Conservation (phyloP, 2,329 filamentous ascomycete species). For the Pseudogymnoascus sp. region DNA sequence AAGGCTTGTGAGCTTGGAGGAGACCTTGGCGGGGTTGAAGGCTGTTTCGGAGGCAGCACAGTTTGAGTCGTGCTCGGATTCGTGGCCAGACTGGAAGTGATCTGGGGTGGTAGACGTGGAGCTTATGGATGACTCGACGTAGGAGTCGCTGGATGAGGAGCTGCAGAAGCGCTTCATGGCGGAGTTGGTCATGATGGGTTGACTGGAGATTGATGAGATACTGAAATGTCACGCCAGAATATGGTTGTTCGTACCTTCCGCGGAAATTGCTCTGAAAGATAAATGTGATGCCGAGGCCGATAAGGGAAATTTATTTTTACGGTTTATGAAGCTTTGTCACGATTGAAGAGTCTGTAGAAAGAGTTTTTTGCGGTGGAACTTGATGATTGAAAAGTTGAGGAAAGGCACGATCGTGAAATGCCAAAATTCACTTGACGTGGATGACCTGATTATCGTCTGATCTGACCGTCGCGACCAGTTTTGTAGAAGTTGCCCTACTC, state of each 20-base stretch:
- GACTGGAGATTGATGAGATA: neutral
- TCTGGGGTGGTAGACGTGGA: neutral
- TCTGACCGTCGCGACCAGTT: neutral
- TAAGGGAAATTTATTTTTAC: neutral
- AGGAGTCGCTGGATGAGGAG: neutral
- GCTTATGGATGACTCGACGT: neutral
- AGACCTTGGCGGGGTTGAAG: constrained; percentile 2
- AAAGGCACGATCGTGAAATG: neutral
- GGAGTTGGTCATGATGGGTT: neutral
- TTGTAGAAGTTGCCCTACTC: constrained; percentile 5
- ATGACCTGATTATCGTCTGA: neutral
- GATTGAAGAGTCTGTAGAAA: neutral
- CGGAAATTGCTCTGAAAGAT: neutral
- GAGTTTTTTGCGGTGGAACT: neutral
- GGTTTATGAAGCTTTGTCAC: neutral
- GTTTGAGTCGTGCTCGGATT: neutral
- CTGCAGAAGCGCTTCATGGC: neutral
- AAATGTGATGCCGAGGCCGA: neutral
- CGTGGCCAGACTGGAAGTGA: neutral
- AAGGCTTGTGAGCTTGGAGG: neutral
- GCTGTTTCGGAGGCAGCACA: neutral
- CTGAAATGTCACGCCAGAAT: neutral
- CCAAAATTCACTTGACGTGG: neutral
- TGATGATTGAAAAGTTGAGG: neutral
- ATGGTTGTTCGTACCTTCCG: neutral